phyloP scores from a whole-genome alignment of 805 yeast species.

The Maudiozyma barnettii region DNA sequence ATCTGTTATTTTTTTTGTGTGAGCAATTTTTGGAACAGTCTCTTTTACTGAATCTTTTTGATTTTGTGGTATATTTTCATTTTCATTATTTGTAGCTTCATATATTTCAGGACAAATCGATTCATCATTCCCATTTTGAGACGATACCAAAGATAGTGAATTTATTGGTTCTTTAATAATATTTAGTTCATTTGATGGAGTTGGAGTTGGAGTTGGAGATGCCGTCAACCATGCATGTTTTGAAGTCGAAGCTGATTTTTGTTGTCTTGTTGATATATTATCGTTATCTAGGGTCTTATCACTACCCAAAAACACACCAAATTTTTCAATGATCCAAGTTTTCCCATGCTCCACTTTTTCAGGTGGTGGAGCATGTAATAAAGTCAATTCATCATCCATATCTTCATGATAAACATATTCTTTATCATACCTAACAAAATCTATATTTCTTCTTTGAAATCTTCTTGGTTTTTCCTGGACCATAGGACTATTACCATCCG shows the following conservation, averaged over 20 bases:
- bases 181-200: background rate
- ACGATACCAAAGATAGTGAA: too few relatives aligned
- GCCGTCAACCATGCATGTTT: background rate
- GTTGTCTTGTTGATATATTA: constrained; percentile 11
- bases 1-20: background rate
- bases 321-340: constrained; percentile 62
- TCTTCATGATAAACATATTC: constrained; percentile 77
- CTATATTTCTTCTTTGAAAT: constrained; percentile 62
- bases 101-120: background rate
- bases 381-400: constrained; percentile 57
- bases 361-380: constrained; percentile 38
- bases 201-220: background rate
- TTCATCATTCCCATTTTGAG: background rate
- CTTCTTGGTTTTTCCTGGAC: background rate
- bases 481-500: too few relatives aligned
- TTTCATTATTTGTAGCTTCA: background rate
- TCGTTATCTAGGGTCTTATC: constrained; percentile 12
- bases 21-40: too few relatives aligned
- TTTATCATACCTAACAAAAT: constrained; percentile 62
- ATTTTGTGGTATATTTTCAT: background rate
- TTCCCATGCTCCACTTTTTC: constrained; percentile 33
- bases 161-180: too few relatives aligned
- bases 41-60: too few relatives aligned
- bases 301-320: constrained; percentile 57
- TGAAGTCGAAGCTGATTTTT: background rate